Base-by-base conservation (phyloP, 2,329 filamentous ascomycete genomes). In the Orbilia blumenaviensis region DNA sequence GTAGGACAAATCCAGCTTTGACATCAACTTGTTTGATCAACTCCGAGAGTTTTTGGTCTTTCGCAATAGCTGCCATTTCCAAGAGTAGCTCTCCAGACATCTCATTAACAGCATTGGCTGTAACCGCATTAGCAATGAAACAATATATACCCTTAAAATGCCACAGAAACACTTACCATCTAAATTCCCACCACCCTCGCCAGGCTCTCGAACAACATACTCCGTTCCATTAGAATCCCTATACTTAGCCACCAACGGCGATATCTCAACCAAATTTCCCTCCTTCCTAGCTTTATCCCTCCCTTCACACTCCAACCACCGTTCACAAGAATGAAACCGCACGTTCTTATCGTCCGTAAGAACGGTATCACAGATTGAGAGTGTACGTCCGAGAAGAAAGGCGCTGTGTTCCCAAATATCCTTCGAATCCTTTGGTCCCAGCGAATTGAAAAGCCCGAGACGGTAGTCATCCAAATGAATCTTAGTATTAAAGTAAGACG, bases 381-480 rank as follows among this genome's bases (percentile, higher is more conserved):
- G 83, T 0, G 85, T 86, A 79, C 97, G 96, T 1, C 92, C 94
- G 60, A 91, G 89, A 85, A 84, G 10, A 86, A 83, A 3, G 86
- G 80, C 77, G 82, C 78, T 85, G 83, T 10, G 82, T 42, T 0
- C 82, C 81, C 78, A 85, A 50, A 81, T 82, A 60, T 81, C 81
- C 67, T 84, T 85, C 0, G 83, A 83, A 58, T 81, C 81, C 68
- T 84, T 85, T 0, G 83, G 83, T 4, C 86, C 83, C 0, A 94
- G 86, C 0, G 90, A 88, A 42, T 84, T 84, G 80, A 96, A 97
- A 0, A 97, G 85, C 0, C 86, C 83, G 80, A 90, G 85, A 79
- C 94, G 92, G 81, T 97, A 97, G 14, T 88, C 84, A 81, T 96
- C 93, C 1, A 97, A 88, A 80, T 97, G 94, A 1, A 97, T 88